These are phyloP conservation scores for Buddleja alternifolia DNA, from an alignment of 257 asterid species.

Conservation along the genomic window DNA sequence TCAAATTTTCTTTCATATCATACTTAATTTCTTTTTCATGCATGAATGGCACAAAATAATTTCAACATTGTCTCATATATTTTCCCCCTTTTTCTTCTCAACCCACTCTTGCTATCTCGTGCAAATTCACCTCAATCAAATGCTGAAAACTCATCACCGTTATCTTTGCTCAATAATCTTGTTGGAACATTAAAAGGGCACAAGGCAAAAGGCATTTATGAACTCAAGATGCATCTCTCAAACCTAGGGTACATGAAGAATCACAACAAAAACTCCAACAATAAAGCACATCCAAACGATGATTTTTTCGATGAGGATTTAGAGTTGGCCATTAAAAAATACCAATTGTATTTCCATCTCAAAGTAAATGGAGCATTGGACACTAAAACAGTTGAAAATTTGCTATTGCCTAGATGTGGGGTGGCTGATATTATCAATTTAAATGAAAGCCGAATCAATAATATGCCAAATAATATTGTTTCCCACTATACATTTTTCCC, in stretches of 20 bases:
- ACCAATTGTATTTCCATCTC: background rate
- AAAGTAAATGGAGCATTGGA: conserved; percentile 4
- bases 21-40: no score
- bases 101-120: background rate
- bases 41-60: background rate
- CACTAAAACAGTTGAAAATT: background rate
- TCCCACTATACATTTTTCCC: no score
- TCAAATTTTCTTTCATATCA: no score
- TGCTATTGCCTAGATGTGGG: conserved; percentile 22
- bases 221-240: conserved; percentile 11
- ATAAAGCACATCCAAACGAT: background rate
- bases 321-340: conserved; percentile 5
- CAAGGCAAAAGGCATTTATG: background rate
- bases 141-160: background rate
- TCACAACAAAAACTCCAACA: background rate
- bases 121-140: background rate
- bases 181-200: background rate
- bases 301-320: conserved; percentile 7
- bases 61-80: background rate
- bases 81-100: background rate
- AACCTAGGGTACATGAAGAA: conserved; percentile 1
- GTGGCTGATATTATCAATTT: background rate
- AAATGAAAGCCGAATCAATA: background rate
- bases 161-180: background rate
- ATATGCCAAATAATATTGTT: no score